Evolutionary conservation across 1,284 basidiomycete species (phyloP).

Genomic region (Sporisorium exsertum): DNA sequence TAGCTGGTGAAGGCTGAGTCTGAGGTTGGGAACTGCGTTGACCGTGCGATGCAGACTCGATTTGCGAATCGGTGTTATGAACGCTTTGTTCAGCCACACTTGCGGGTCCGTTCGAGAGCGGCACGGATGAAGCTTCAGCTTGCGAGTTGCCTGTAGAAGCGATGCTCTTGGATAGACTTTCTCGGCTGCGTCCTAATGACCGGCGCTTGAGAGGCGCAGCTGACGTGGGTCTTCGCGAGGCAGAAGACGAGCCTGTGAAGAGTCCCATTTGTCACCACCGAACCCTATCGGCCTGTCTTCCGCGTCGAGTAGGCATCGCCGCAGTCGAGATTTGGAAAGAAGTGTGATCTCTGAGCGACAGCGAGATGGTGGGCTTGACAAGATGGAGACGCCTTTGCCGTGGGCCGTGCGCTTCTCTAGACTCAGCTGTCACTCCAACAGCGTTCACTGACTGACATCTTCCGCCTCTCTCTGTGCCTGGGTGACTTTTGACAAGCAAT

Average conservation of each 20-base stretch:
- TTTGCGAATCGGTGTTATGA: background rate
- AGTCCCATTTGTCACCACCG: constrained; percentile 31
- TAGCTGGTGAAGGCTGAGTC: background rate
- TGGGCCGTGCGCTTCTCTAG: background rate
- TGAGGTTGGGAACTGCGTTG: background rate
- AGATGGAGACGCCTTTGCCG: background rate
- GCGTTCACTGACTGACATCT: background rate
- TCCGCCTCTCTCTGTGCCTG: background rate
- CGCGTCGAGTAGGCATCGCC: constrained; percentile 1
- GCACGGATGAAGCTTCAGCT: background rate
- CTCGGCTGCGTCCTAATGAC: constrained; percentile 23
- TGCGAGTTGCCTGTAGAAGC: background rate
- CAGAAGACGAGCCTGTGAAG: constrained; percentile 17
- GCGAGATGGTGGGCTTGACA: background rate
- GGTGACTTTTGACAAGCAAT: background rate
- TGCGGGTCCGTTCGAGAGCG: background rate
- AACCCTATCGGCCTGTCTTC: background rate
- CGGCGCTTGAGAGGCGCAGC: constrained; percentile 28
- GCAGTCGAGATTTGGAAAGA: background rate
- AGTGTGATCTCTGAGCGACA: background rate
- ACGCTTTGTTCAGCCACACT: background rate
- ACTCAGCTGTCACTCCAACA: too few species aligned
- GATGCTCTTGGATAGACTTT: background rate
- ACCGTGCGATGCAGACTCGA: background rate
- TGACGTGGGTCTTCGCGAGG: constrained; percentile 12